Evolutionary conservation across 257 asterid genomes (phyloP), one percentile per base, ranked within the genome.

Genomic region (Lycium ferocissimum): DNA sequence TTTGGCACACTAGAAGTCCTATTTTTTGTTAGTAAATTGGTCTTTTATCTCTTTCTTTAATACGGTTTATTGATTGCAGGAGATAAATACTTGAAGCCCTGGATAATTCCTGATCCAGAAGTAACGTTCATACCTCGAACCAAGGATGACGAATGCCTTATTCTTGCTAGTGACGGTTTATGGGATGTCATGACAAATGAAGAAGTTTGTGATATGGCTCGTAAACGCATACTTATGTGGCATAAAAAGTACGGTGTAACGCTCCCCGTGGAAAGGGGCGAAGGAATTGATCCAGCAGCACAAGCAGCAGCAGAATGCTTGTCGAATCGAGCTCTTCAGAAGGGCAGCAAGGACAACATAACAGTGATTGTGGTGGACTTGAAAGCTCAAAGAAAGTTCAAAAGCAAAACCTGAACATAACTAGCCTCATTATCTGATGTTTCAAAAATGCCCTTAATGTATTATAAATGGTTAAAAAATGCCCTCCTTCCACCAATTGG

Each of bases 141-240:
- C 1, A 96, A 86, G 88, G 98, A 96, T 5, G 98, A 96, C 18
- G 90, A 93, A 15, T 93, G 97, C 90, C 95, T 96, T 51, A 88
- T 96, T 63, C 92, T 96, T 4, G 99, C 99, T 6, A 96, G 98
- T 71, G 99, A 96, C 80, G 99, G 99, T 37, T 89, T 96, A 49
- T 94, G 99, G 99, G 98, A 94, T 67, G 99, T 96, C 2, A 91
- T 94, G 98, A 84, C 94, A 8, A 96, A 96, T 13, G 98, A 93
- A 83, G 99, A 96, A 79, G 99, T 83, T 14, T 96, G 98, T 84
- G 98, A 92, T 45, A 87, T 93, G 47, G 99, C 98, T 78, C 95
- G 98, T 56, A 96, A 87, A 75, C 79, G 95, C 79, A 94, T 96
- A 78, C 94, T 93, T 2, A 59, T 88, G 43, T 96, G 98, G 99